Evolutionary conservation across 2,329 filamentous ascomycete genomes (phyloP).

Genomic region (Colletotrichum musicola): DNA sequence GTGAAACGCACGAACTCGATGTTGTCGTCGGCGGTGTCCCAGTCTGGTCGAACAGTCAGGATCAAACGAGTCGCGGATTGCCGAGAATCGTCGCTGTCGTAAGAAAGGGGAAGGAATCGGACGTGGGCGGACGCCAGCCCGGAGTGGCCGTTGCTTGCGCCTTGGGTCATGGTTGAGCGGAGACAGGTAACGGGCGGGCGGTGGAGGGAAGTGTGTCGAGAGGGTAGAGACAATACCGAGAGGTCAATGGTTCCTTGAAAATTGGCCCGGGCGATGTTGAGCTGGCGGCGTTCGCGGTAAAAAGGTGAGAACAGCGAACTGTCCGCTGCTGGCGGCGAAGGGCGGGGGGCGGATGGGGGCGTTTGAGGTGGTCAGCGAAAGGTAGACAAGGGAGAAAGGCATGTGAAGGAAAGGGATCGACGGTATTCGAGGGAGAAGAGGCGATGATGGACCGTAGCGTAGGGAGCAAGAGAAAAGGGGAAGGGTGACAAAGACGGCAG

Average conservation of each 20-base stretch:
- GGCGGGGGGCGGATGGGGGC: conserved; percentile 5
- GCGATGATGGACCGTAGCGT: neutral
- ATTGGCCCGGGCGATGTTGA: conserved; percentile 1
- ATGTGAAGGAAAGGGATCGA: conserved; percentile 13
- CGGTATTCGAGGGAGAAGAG: conserved; percentile 13
- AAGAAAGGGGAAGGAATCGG: conserved; percentile 79
- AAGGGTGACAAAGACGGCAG: neutral
- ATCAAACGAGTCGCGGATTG: conserved; percentile 84
- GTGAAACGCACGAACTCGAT: conserved; percentile 93
- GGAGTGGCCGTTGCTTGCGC: conserved; percentile 45
- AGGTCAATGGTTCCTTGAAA: conserved; percentile 23
- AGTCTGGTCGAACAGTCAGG: conserved; percentile 83
- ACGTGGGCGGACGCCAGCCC: conserved; percentile 59
- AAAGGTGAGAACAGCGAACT: too few relatives aligned
- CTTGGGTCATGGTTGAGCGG: conserved; percentile 37
- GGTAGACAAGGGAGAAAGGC: neutral
- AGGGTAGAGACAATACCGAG: conserved; percentile 29
- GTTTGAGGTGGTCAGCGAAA: conserved; percentile 10
- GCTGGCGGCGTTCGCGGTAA: neutral
- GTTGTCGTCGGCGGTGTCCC: conserved; percentile 78
- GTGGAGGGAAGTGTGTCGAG: conserved; percentile 9
- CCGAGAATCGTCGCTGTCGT: conserved; percentile 82
- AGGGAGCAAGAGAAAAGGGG: neutral
- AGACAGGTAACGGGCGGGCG: conserved; percentile 1
- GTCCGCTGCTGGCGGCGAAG: neutral